phyloP scores from a whole-genome alignment of 2,329 filamentous ascomycete species.

The Beauveria australis region DNA sequence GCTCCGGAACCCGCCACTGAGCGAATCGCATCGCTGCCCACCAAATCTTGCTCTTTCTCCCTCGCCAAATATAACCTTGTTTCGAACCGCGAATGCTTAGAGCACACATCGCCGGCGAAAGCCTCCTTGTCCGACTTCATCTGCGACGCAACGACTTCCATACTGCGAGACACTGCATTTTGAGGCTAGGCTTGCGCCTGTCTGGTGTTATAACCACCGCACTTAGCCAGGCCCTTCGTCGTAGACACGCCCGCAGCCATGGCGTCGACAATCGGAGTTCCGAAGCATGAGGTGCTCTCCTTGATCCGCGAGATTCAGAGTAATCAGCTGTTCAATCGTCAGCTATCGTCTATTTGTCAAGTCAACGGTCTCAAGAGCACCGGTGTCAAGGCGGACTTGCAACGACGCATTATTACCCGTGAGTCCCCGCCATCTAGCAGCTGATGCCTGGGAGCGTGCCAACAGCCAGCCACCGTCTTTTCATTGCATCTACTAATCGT shows the following conservation, averaged over 20 bases:
- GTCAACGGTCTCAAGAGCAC: constrained; percentile 67
- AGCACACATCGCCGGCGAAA: background rate
- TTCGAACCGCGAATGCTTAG: background rate
- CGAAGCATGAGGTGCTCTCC: constrained; percentile 34
- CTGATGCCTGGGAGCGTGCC: background rate
- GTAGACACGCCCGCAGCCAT: constrained; percentile 14
- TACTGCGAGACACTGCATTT: background rate
- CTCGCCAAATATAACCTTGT: background rate
- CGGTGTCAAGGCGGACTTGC: constrained; percentile 78
- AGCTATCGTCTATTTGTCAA: constrained; percentile 70
- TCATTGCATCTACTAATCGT: background rate
- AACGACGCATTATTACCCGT: constrained; percentile 72
- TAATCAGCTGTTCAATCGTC: constrained; percentile 43
- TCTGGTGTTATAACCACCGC: background rate
- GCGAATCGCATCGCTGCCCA: background rate
- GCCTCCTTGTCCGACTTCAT: background rate
- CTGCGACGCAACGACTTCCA: background rate
- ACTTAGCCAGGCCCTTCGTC: background rate
- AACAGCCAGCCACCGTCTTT: background rate
- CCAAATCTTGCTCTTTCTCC: background rate
- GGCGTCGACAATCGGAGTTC: constrained; percentile 21
- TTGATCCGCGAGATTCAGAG: constrained; percentile 38
- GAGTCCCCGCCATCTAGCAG: constrained; percentile 31
- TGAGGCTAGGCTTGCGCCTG: background rate
- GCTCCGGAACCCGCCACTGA: background rate